phyloP scores from a whole-genome alignment of 179 eudicot genomes.

The Spinacia oleracea region DNA sequence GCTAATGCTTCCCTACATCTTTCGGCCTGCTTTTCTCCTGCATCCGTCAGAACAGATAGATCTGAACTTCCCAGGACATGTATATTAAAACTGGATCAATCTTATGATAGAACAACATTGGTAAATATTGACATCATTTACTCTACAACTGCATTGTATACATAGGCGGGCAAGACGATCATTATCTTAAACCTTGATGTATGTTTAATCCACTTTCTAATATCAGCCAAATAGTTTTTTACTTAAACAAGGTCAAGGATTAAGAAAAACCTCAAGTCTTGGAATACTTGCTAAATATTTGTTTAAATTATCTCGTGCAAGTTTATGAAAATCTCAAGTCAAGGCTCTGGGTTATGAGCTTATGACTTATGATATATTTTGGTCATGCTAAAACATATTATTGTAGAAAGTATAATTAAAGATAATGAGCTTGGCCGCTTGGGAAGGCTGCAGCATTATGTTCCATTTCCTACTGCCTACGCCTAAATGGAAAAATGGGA shows the following conservation, averaged over 20 bases:
- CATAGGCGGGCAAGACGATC: background rate
- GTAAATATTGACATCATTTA: background rate
- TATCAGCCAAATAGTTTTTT: background rate
- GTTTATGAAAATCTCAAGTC: background rate
- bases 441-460: background rate
- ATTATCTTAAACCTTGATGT: background rate
- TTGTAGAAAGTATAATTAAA: background rate
- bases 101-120: background rate
- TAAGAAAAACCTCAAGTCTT: background rate
- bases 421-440: background rate
- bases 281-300: background rate
- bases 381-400: background rate
- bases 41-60: constrained; percentile 55
- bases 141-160: background rate
- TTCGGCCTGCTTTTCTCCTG: constrained; percentile 59
- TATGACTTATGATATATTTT: background rate
- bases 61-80: constrained; percentile 63
- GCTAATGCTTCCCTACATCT: constrained; percentile 57
- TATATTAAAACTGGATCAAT: constrained; percentile 1
- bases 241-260: background rate
- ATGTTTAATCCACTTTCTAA: background rate
- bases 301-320: background rate
- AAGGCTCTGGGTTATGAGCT: background rate
- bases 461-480: background rate
- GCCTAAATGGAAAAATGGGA: background rate